A percentile compares a stretch with the other conserved stretches of the same genome.
These are phyloP conservation scores for Eustoma russellianum DNA, from an alignment of 257 asterid genomes.

Conservation along the genomic window DNA sequence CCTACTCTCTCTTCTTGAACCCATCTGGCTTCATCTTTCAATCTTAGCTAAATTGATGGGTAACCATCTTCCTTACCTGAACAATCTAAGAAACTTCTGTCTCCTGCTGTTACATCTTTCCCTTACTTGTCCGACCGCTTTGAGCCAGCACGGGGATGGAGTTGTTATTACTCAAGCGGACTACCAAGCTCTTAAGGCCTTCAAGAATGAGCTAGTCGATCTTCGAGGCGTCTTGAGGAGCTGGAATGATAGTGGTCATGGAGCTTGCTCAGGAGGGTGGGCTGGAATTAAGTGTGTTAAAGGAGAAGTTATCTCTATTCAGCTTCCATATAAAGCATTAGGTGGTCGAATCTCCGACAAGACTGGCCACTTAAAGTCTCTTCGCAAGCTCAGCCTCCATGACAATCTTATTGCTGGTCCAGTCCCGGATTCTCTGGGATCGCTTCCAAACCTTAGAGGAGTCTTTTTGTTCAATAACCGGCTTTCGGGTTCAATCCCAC, in stretches of 20 bases:
- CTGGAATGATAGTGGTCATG: constrained; percentile 56
- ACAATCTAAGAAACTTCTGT: background rate
- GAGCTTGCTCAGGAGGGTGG: constrained; percentile 77
- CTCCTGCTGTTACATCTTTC: constrained; percentile 19
- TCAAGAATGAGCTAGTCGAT: constrained; percentile 42
- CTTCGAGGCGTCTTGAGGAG: constrained; percentile 39
- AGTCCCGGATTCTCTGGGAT: constrained; percentile 49
- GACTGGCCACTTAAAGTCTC: constrained; percentile 63
- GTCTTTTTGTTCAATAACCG: constrained; percentile 75
- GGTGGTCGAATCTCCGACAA: constrained; percentile 70
- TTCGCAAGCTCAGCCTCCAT: constrained; percentile 76
- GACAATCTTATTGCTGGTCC: constrained; percentile 58
- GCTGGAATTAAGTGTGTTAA: constrained; percentile 68
- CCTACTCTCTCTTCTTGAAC: background rate
- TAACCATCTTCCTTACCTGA: background rate
- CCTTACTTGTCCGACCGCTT: constrained; percentile 16
- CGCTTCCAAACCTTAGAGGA: constrained; percentile 66
- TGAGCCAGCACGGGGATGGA: constrained; percentile 31
- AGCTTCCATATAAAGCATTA: constrained; percentile 60
- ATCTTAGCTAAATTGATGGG: constrained; percentile 7
- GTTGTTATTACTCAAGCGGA: constrained; percentile 36
- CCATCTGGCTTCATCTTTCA: background rate
- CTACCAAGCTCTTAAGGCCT: constrained; percentile 34
- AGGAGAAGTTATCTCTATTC: constrained; percentile 57
- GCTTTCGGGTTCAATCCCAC: constrained; percentile 69